These are phyloP conservation scores for Boletales sp. DNA, from an alignment of 768 basidiomycete species.

Conservation along the genomic window DNA sequence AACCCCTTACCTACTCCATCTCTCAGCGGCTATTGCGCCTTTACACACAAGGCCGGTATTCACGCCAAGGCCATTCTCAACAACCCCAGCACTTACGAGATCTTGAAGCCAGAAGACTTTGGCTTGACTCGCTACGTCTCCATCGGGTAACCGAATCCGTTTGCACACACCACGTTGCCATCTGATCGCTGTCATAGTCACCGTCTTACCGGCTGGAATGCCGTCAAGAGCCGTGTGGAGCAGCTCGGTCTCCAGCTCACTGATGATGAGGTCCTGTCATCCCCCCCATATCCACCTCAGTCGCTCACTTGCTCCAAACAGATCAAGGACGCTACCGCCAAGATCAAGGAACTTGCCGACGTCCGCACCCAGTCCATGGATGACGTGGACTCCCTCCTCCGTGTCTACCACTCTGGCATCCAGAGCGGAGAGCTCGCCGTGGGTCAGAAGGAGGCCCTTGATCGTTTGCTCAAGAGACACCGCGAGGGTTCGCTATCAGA, in stretches of 20 bases:
- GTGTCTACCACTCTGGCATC: constrained; percentile 94
- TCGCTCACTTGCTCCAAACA: constrained; percentile 26
- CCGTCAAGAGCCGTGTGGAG: constrained; percentile 98
- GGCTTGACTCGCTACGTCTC: constrained; percentile 97
- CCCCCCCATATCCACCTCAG: background rate
- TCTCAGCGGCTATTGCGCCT: constrained; percentile 92
- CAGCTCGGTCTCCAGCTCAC: constrained; percentile 87
- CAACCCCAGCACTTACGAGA: constrained; percentile 99
- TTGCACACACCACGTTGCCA: background rate
- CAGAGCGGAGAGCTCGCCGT: constrained; percentile 88
- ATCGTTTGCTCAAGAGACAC: constrained; percentile 81
- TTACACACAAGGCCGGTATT: constrained; percentile 99
- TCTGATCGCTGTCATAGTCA: constrained; percentile 47
- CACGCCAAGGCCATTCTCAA: constrained; percentile 99
- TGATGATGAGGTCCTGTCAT: constrained; percentile 72
- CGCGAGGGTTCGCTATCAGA: constrained; percentile 34
- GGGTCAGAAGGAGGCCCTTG: constrained; percentile 90
- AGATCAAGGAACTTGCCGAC: constrained; percentile 99
- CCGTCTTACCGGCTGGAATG: constrained; percentile 98
- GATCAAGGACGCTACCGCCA: constrained; percentile 98
- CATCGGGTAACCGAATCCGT: constrained; percentile 58
- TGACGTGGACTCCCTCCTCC: constrained; percentile 94
- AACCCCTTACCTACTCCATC: background rate
- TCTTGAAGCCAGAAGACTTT: constrained; percentile 98
- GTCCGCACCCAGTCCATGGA: constrained; percentile 99